Conservation (phyloP, 306 rosid genomes). For the Sicyos edulis region DNA sequence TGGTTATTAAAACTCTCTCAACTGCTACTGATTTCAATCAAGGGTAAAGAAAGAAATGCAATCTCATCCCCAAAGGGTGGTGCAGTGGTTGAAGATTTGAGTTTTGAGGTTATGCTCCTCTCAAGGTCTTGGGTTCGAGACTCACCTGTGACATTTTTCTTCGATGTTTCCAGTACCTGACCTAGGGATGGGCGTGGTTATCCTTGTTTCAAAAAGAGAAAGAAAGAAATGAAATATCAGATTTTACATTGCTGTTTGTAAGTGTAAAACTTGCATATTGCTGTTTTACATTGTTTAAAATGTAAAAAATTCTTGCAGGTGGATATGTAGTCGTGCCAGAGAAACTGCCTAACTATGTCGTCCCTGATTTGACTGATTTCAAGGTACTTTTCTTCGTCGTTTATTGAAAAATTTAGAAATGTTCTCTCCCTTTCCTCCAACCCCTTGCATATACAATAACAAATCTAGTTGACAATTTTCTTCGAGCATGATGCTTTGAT, state of each 20-base stretch:
- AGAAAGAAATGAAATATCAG: background rate
- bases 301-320: constrained; percentile 25
- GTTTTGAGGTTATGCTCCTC: too few relatives aligned
- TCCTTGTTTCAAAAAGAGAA: too few relatives aligned
- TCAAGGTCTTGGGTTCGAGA: too few relatives aligned
- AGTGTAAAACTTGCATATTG: background rate
- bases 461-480: background rate
- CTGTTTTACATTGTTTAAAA: background rate
- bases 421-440: background rate
- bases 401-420: background rate
- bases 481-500: background rate
- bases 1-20: background rate
- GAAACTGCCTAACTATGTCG: constrained; percentile 34
- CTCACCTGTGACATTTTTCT: too few relatives aligned
- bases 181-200: too few relatives aligned
- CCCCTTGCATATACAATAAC: background rate
- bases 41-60: background rate
- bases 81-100: too few relatives aligned
- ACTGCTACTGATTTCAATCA: background rate
- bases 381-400: constrained; percentile 21
- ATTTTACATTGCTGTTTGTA: background rate
- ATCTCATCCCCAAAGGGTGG: background rate
- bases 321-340: constrained; percentile 35
- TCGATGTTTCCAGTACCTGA: too few relatives aligned
- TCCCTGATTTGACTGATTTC: constrained; percentile 36